Evolutionary conservation across 768 basidiomycete species (phyloP), one percentile per base, ranked within the genome.

Genomic region (Termitomyces sp.): DNA sequence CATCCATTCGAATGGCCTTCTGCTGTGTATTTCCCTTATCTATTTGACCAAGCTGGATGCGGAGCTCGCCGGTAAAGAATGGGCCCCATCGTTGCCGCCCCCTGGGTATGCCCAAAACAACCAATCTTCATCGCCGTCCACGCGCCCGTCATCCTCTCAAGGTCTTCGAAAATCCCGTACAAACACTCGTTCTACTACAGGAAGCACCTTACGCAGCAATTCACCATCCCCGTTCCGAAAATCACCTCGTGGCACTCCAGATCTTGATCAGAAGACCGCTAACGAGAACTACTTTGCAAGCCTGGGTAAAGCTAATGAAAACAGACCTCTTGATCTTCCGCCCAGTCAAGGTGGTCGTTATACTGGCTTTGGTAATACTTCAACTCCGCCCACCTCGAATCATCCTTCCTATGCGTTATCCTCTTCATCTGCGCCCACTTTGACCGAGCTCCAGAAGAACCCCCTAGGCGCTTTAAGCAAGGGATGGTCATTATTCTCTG

Each of bases 281-380:
- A 96, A 99, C 71, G 95, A 98, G 70, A 72, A 79, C 42, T 98
- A 87, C 74, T 98, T 98, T 71, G 79, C 92, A n/a, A 75, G 75
- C 43, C 83, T 98, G 56, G 96, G 96, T 2, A 83, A 83, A 60
- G 76, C 81, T n/a, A 99, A 99, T 69, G 90, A 92, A 4, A 71
- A 71, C 54, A 85, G 96, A 32, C 83, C 92, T 9, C 84, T 80
- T 4, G 81, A 96, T 71, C 75, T 98, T 12, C 94, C 94, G 1
- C 96, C 96, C 11, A 92, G 90, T 5, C 95, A 97, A 76, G 96
- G 95, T 55, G 96, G 96, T 34, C 86, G 86, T 56, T 99, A 98
- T 74, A 85, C 86, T 61, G 96, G 97, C 10, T 99, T 99, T 72
- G 94, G 96, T 9, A 94, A 77, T 67, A 89, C 92, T 0, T 89